These are phyloP conservation scores for Kwoniella sp. DNA, from an alignment of 768 basidiomycete genomes.

Conservation along the genomic window DNA sequence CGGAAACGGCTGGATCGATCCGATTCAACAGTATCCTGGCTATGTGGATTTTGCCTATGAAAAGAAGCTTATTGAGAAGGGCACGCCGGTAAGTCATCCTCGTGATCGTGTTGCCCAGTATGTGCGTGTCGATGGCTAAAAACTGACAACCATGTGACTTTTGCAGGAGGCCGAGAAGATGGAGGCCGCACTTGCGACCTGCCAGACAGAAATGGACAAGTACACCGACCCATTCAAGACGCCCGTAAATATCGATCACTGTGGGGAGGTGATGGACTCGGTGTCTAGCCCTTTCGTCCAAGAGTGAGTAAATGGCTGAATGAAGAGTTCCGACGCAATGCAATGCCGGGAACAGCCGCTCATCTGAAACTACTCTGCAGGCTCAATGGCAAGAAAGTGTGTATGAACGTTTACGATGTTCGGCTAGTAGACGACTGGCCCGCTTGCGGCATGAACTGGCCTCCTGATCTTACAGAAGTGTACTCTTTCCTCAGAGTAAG, in stretches of 20 bases:
- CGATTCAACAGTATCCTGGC: constrained; percentile 80
- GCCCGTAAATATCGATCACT: constrained; percentile 61
- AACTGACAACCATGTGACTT: not conserved
- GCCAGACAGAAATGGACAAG: constrained; percentile 60
- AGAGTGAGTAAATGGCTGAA: constrained; percentile 51
- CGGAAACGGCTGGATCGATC: constrained; percentile 98
- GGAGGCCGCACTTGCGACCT: constrained; percentile 65
- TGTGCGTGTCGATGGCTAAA: not conserved
- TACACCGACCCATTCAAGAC: constrained; percentile 53
- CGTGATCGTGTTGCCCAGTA: not conserved
- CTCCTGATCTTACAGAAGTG: constrained; percentile 75
- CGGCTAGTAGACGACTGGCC: constrained; percentile 82
- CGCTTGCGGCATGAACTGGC: constrained; percentile 98
- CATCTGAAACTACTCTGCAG: constrained; percentile 56
- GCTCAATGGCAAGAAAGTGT: constrained; percentile 70
- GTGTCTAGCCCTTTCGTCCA: constrained; percentile 57
- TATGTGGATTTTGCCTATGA: constrained; percentile 84
- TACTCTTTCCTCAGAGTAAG: constrained; percentile 78
- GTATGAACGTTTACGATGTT: constrained; percentile 93
- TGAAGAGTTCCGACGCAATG: not conserved
- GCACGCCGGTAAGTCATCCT: constrained; percentile 64
- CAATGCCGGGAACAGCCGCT: not conserved
- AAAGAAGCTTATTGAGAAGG: constrained; percentile 73
- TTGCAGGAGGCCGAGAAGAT: constrained; percentile 66
- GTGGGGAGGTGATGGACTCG: constrained; percentile 64